Evolutionary conservation across 78 protist genomes (phyloP).

Genomic region (Protostelium mycophagum): DNA sequence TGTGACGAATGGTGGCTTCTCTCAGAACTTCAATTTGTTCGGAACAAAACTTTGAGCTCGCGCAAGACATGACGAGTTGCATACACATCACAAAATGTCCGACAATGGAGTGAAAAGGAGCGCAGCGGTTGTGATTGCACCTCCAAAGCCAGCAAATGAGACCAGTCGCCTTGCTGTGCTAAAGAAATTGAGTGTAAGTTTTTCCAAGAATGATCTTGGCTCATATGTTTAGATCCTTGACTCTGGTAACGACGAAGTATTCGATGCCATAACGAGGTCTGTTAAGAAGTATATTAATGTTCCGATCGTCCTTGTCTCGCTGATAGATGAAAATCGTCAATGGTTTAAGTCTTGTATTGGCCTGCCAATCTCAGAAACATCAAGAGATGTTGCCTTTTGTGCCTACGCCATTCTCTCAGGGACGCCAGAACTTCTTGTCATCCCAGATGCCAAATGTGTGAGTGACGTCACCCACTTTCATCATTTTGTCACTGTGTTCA

Average conservation of each 20-base stretch:
- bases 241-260: background rate
- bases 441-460: background rate
- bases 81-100: too few species aligned
- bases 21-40: too few species aligned
- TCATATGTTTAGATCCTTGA: background rate
- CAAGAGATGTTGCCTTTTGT: background rate
- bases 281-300: background rate
- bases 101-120: background rate
- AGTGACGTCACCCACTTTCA: background rate
- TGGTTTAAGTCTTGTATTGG: background rate
- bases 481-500: too few species aligned
- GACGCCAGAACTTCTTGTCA: background rate
- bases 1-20: too few species aligned
- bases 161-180: background rate
- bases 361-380: background rate
- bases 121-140: background rate
- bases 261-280: background rate
- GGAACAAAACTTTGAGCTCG: too few species aligned
- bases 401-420: background rate
- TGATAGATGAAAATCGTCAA: background rate
- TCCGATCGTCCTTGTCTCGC: background rate
- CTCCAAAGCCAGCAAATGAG: background rate
- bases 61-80: too few species aligned
- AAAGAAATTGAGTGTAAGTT: background rate
- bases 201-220: background rate